Evolutionary conservation across 2,329 filamentous ascomycete species (phyloP), one percentile per base, ranked within the genome.

Genomic region (Bimuria novae-zelandiae): DNA sequence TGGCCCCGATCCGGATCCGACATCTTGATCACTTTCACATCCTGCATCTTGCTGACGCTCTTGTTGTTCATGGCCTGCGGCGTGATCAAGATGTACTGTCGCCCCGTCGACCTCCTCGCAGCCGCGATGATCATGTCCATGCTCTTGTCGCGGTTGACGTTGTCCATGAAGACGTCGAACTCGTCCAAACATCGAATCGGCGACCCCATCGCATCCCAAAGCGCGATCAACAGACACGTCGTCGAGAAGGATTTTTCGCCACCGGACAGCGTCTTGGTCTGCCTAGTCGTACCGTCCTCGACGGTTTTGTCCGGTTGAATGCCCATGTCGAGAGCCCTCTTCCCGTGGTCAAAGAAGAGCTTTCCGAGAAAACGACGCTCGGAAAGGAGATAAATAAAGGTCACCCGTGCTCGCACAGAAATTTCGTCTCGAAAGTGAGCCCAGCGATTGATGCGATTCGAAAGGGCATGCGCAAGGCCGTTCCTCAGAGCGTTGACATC

Each of bases 131-230:
- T 89, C 88, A 99, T 91, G 58, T 89, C 89, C 64, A 96, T 96
- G 70, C 90, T 95, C 63, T 95, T 89, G 51, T 89, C 90, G 55
- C 94, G 86, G 74, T 99, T 99, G 54, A 97, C 90, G 62, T 89
- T 91, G 75, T 99, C 94, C 94, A 99, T 99, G 80, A 97, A 99
- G 27, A 99, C 94, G 71, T 99, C 94, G 69, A 97, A 99, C 75
- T 99, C 94, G 75, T 99, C 94, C 49, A 99, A 80, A 68, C 94
- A 99, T 49, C 94, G 86, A 55, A 99, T 88, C 0, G 92, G 93
- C 16, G 92, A 95, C 10, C 94, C 93, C 88, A 99, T 99, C 25
- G 94, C 93, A 70, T 99, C 94, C 94, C 94, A 99, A 16, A 99
- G 88, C 2, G 92, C 86, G 27, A 99, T 81, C 49, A 99, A 79